phyloP scores from a whole-genome alignment of 129 eudicot genomes.

The Calendula officinalis region DNA sequence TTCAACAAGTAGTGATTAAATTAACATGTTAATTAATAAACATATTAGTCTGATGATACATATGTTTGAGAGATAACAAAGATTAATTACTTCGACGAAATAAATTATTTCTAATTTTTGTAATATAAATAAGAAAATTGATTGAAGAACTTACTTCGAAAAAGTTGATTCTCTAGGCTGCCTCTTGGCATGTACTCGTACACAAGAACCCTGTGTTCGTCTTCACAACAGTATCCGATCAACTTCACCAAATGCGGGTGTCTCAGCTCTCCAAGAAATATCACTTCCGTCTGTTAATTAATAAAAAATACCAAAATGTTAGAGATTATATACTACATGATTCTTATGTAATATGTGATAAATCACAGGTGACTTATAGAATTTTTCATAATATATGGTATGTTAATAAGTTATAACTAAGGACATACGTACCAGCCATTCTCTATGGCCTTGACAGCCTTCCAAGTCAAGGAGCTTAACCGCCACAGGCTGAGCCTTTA shows the following conservation, averaged over 20 bases:
- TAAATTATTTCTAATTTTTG: background rate
- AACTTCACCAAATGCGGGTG: constrained; percentile 88
- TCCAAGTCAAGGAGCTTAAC: constrained; percentile 81
- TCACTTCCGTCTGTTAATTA: constrained; percentile 67
- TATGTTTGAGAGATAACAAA: no score
- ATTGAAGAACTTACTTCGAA: constrained; percentile 57
- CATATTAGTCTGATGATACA: no score
- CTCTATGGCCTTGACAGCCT: constrained; percentile 78
- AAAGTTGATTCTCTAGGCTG: constrained; percentile 90
- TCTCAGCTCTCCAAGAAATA: constrained; percentile 79
- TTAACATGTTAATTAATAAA: no score
- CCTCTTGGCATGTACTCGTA: constrained; percentile 96
- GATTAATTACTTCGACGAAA: no score
- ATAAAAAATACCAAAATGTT: background rate
- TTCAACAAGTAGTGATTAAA: background rate
- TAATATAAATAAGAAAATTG: background rate
- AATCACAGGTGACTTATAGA: no score
- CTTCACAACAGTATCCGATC: constrained; percentile 95
- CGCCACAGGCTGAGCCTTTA: constrained; percentile 91
- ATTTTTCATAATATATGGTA: no score
- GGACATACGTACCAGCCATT: constrained; percentile 62
- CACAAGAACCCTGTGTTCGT: constrained; percentile 73
- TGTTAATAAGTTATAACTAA: no score
- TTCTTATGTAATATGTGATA: no score
- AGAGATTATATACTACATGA: no score